These are phyloP conservation scores for Suaeda aralocaspica DNA, from an alignment of 148 eudicot genomes.

Conservation along the genomic window DNA sequence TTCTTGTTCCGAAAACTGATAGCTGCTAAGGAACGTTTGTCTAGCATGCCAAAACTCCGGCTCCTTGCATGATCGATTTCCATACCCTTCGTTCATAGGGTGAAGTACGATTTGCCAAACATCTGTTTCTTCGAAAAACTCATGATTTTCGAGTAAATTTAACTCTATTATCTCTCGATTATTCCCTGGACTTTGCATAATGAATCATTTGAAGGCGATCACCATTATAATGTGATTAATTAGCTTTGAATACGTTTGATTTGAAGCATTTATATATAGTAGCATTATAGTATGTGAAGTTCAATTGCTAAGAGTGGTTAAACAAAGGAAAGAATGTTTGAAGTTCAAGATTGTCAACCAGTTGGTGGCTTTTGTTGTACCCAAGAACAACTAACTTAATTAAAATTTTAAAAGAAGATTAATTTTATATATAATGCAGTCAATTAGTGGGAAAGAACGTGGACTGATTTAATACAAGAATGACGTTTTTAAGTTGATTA, in stretches of 20 bases:
- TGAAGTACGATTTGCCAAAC: conserved; percentile 34
- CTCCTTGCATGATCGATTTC: conserved; percentile 25
- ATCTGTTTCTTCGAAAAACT: conserved; percentile 13
- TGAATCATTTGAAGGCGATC: too few species aligned
- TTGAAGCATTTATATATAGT: conserved; percentile 16
- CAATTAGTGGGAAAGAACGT: background rate
- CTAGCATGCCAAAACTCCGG: conserved; percentile 36
- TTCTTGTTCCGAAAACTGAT: conserved; percentile 19
- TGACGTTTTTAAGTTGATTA: background rate
- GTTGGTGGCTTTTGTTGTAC: conserved; percentile 33
- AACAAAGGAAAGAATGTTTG: conserved; percentile 23
- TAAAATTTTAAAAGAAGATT: background rate
- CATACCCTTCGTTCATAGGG: conserved; percentile 26
- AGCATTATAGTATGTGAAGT: too few species aligned
- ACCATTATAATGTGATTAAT: background rate
- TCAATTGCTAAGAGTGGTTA: conserved; percentile 18
- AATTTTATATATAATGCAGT: background rate
- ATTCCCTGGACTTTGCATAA: too few species aligned
- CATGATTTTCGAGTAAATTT: conserved; percentile 14
- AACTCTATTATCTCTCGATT: conserved; percentile 11
- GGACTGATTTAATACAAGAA: background rate
- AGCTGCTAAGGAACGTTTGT: conserved; percentile 29
- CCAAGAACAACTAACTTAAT: conserved; percentile 21
- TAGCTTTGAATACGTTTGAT: background rate
- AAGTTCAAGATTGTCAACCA: background rate